Conservation (phyloP, 2,329 filamentous ascomycete species). For the Trichoderma breve region DNA sequence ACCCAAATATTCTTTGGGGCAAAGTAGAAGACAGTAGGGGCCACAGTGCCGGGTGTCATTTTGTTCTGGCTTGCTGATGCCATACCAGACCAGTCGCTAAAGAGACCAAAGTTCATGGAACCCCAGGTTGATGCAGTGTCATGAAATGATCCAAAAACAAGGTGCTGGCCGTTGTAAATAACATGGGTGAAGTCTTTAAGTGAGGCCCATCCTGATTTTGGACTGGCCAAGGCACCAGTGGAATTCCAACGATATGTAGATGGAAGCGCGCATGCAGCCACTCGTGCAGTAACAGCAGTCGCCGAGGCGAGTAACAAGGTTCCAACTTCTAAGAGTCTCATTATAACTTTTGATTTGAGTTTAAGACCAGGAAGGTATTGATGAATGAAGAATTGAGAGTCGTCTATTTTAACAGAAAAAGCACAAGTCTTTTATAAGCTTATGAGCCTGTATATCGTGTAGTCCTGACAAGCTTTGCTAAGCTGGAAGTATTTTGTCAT, state of each 20-base stretch:
- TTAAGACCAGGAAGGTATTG: background rate
- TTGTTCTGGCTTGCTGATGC: background rate
- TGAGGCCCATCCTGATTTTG: background rate
- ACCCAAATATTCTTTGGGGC: background rate
- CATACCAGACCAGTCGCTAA: background rate
- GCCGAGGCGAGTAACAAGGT: background rate
- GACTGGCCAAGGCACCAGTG: background rate
- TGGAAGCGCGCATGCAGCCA: background rate
- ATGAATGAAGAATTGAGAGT: background rate
- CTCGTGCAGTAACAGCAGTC: background rate
- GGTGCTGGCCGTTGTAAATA: constrained; percentile 6
- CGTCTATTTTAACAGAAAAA: background rate
- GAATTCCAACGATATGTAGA: constrained; percentile 10
- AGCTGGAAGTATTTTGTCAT: background rate
- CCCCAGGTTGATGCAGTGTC: background rate
- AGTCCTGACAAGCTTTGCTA: background rate
- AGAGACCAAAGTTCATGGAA: constrained; percentile 3
- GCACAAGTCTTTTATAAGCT: background rate
- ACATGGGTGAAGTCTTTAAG: constrained; percentile 5
- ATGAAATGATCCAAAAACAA: background rate
- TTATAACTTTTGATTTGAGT: background rate
- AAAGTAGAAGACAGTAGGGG: background rate
- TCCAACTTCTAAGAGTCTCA: background rate
- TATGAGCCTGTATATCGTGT: background rate
- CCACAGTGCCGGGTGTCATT: background rate